Base-by-base conservation (phyloP, 1,139 yeast species). In the Lodderomyces parapsilosis region DNA sequence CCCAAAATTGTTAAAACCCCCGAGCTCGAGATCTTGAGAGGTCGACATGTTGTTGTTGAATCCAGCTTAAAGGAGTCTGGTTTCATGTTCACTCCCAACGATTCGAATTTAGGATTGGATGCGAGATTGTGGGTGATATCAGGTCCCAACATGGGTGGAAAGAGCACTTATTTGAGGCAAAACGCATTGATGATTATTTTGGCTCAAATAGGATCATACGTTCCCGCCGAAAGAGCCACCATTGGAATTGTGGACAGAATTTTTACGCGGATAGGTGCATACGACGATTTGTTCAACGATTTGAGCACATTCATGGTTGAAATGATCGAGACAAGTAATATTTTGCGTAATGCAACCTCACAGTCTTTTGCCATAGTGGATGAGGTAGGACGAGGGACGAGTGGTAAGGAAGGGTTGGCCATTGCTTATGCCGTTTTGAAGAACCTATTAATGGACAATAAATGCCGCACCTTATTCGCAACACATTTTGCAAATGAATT, bases 61-160 rank as follows among this genome's bases (percentile, higher is more conserved):
- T 78, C 83, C 3, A 86, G 95, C 1, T 62, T 93, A 42, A 70
- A 68, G 42, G 70, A 70, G 11, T 55, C 61, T 5, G 71, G 79
- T 2, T 61, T 59, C 19, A 74, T 74, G 46, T 93, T 90, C 57
- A 78, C 77, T 1, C 69, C 85, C 0, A 93, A 93, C 58, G 81
- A 83, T 55, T 52, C 63, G 1, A 56, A 81, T 8, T 51, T 70
- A 2, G 59, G 64, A 0, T 49, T 57, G 4, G 56, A 63, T 1
- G 57, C 58, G 3, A 56, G 53, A 15, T 39, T 67, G 17, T 87
- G 96, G 91, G 74, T 93, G 7, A 81, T 93, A 4, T 83, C 96
- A 0, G 99, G 99, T 0, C 98, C 98, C 1, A 93, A 93, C 58
- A 93, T 93, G 98, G 98, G 98, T 3, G 99, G 99, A 0, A 93